Evolutionary conservation across 768 basidiomycete species (phyloP).

Genomic region (Xerocomellus chrysenteron): DNA sequence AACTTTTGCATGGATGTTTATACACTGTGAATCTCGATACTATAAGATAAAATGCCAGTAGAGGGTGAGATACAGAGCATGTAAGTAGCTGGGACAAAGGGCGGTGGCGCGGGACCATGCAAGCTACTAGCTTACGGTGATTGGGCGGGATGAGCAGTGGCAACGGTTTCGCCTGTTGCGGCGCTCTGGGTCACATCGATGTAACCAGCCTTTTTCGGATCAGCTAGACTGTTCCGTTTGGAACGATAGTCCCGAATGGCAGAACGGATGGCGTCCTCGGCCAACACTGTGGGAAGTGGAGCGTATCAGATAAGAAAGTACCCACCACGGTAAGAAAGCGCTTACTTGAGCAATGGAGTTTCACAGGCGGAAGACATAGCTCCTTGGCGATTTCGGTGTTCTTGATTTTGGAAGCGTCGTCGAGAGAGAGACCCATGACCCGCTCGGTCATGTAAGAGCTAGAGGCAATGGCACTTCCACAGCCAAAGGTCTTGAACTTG

Average conservation of each 20-base stretch:
- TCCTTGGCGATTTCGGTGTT: conserved; percentile 99
- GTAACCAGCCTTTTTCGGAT: conserved; percentile 58
- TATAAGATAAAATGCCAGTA: conserved; percentile 20
- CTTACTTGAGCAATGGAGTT: conserved; percentile 91
- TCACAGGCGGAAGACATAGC: conserved; percentile 91
- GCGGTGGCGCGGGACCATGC: neutral
- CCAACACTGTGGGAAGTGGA: conserved; percentile 64
- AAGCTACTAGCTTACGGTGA: conserved; percentile 6
- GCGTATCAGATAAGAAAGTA: conserved; percentile 23
- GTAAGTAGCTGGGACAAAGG: neutral
- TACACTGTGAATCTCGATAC: conserved; percentile 13
- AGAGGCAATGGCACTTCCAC: conserved; percentile 96
- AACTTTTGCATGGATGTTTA: conserved; percentile 11
- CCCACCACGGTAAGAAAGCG: conserved; percentile 9
- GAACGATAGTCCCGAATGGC: conserved; percentile 94
- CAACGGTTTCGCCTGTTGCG: conserved; percentile 51
- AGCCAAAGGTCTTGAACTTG: conserved; percentile 99
- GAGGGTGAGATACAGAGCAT: neutral
- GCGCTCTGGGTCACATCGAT: conserved; percentile 68
- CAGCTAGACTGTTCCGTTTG: conserved; percentile 61
- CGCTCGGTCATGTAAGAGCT: conserved; percentile 99
- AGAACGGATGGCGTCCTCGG: conserved; percentile 97
- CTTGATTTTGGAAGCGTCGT: conserved; percentile 94
- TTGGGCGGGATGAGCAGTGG: conserved; percentile 49
- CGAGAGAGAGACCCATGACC: conserved; percentile 90